Conservation (phyloP, 345 rosid genomes). For the Citrus sinensis region DVS_A1.0 CM039168.1:1057501-1058000, state of each 20-base stretch:
- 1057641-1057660: not conserved
- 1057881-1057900: conserved; percentile 54
- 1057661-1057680: conserved; percentile 8
- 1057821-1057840: conserved; percentile 14
- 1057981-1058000: not conserved
- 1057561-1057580: not conserved
- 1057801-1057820: conserved; percentile 7
- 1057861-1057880: conserved; percentile 46
- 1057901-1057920: conserved; percentile 58
- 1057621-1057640: conserved; percentile 12
- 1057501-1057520: no score
- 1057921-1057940: conserved; percentile 67
- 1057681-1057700: conserved; percentile 25
- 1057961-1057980: no score
- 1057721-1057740: not conserved
- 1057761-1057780: not conserved
- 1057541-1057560: not conserved
- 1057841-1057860: not conserved
- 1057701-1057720: conserved; percentile 15
- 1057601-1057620: conserved; percentile 11
- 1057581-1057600: conserved; percentile 11
- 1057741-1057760: no score
- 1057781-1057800: not conserved
- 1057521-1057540: not conserved
- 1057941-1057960: conserved; percentile 56